Evolutionary conservation across 257 asterid genomes (phyloP).

Genomic region (Fraxinus americana): DNA sequence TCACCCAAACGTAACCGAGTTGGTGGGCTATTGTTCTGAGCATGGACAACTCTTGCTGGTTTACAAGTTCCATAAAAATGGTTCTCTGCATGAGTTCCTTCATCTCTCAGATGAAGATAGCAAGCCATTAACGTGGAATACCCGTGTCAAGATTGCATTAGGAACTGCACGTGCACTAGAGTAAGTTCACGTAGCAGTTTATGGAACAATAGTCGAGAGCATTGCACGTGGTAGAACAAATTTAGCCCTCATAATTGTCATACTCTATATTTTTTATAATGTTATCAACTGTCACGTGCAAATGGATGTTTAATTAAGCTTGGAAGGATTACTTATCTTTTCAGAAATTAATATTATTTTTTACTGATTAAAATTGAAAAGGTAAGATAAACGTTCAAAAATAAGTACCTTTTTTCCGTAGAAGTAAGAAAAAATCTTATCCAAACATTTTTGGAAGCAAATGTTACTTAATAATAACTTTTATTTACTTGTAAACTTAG

Average conservation of each 20-base stretch:
- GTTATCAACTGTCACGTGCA: neutral
- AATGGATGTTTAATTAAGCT: neutral
- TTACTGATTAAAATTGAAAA: neutral
- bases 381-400: neutral
- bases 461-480: neutral
- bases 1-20: conserved; percentile 83
- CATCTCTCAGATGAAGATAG: conserved; percentile 77
- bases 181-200: conserved; percentile 41
- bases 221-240: neutral
- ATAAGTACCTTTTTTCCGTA: neutral
- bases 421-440: neutral
- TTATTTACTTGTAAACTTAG: neutral
- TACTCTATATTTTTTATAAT: neutral
- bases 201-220: neutral
- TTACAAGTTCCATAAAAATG: conserved; percentile 79
- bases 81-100: conserved; percentile 72
- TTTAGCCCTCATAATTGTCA: neutral
- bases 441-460: neutral
- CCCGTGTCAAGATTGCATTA: conserved; percentile 88
- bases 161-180: conserved; percentile 96
- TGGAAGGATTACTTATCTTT: neutral
- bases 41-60: conserved; percentile 83
- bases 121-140: conserved; percentile 88
- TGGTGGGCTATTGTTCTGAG: conserved; percentile 92
- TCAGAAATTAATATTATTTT: neutral